A percentile compares a stretch with the other conserved stretches of the same genome.
Evolutionary conservation across 169 alveolate species (phyloP).

Genomic region (Fabrea salina): DNA sequence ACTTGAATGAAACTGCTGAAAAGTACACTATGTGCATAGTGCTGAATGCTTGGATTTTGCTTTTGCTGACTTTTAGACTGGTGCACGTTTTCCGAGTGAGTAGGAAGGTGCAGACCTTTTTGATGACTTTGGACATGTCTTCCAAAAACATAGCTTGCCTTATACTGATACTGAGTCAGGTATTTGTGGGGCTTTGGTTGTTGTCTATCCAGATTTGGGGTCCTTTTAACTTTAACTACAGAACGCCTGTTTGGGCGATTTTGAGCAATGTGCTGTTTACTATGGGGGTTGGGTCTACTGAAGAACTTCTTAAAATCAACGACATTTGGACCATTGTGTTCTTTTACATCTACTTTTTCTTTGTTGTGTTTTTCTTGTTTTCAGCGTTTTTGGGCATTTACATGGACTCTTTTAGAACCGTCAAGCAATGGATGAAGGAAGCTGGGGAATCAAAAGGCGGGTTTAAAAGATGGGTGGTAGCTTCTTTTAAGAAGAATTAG

Average conservation of each 20-base stretch:
- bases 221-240: background rate
- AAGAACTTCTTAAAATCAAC: background rate
- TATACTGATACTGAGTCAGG: background rate
- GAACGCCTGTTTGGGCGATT: background rate
- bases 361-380: background rate
- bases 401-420: background rate
- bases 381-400: constrained; percentile 4
- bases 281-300: background rate
- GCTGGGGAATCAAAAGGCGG: too few relatives aligned
- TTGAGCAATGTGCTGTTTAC: background rate
- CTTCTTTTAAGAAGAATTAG: too few relatives aligned
- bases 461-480: too few relatives aligned
- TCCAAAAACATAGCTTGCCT: background rate
- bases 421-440: too few relatives aligned
- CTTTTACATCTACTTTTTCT: constrained; percentile 2
- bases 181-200: background rate
- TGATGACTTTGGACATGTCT: background rate
- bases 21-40: background rate
- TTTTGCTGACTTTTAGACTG: background rate
- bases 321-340: constrained; percentile 2
- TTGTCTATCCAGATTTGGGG: background rate
- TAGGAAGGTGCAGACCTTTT: background rate
- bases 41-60: constrained; percentile 1
- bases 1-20: background rate
- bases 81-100: background rate